phyloP scores from a whole-genome alignment of 768 basidiomycete species.

The Lactifluus piperatus region DNA sequence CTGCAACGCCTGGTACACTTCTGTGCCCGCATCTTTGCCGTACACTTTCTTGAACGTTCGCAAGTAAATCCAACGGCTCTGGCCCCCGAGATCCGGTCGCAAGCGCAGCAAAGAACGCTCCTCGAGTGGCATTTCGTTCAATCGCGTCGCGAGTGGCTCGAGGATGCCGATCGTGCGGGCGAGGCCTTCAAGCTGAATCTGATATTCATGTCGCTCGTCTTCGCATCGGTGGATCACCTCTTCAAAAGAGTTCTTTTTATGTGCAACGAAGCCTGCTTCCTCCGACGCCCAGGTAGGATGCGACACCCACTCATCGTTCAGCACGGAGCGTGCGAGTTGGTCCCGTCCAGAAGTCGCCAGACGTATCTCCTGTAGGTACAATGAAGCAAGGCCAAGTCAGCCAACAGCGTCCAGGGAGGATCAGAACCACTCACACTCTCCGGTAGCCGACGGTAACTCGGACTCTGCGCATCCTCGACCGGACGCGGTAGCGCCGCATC shows the following conservation, averaged over 20 bases:
- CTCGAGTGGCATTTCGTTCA: slow-evolving; percentile 83
- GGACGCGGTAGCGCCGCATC: slow-evolving; percentile 73
- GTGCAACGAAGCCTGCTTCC: slow-evolving; percentile 86
- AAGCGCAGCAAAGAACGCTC: slow-evolving; percentile 77
- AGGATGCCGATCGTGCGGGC: slow-evolving; percentile 84
- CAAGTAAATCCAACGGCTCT: slow-evolving; percentile 81
- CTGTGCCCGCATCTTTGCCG: slow-evolving; percentile 64
- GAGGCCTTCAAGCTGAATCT: slow-evolving; percentile 89
- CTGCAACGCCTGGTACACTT: slow-evolving; percentile 80
- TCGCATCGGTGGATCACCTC: slow-evolving; percentile 95
- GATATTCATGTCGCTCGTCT: slow-evolving; percentile 97
- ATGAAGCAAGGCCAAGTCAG: not conserved
- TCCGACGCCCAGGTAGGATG: slow-evolving; percentile 98
- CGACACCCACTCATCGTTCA: slow-evolving; percentile 98
- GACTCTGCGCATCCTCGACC: slow-evolving; percentile 79
- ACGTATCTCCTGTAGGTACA: slow-evolving; percentile 58
- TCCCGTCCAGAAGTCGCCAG: slow-evolving; percentile 93
- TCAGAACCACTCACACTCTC: slow-evolving; percentile 56
- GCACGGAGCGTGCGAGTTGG: slow-evolving; percentile 87
- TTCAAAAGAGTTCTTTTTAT: slow-evolving; percentile 96
- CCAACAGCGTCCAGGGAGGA: slow-evolving; percentile 3
- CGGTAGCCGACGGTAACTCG: slow-evolving; percentile 87
- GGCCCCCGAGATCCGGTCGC: slow-evolving; percentile 82
- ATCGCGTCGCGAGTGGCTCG: slow-evolving; percentile 76
- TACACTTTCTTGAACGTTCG: slow-evolving; percentile 93